These are phyloP conservation scores for Pachysandra terminalis DNA, from an alignment of 164 flowering plant genomes.

Conservation along the genomic window DNA sequence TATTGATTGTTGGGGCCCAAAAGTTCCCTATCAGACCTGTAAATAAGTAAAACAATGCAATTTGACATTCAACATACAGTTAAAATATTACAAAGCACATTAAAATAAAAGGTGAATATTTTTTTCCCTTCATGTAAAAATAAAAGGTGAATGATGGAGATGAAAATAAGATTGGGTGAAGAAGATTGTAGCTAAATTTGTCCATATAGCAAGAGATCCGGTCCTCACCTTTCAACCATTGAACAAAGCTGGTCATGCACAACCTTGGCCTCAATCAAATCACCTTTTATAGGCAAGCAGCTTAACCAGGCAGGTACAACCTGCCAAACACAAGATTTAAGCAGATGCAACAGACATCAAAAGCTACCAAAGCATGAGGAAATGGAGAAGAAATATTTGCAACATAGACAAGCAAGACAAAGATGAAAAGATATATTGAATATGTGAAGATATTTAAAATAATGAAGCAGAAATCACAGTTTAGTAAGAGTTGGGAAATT, in stretches of 20 bases:
- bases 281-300: conserved; percentile 89
- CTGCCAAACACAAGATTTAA: conserved; percentile 28
- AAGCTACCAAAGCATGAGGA: neutral
- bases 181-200: neutral
- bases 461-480: neutral
- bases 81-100: neutral
- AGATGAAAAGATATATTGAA: neutral
- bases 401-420: neutral
- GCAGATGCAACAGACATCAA: neutral
- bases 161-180: neutral
- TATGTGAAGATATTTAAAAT: neutral
- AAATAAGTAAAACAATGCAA: conserved; percentile 8
- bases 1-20: conserved; percentile 89
- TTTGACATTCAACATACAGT: neutral
- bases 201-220: neutral
- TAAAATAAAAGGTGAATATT: neutral
- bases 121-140: too few species aligned
- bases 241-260: conserved; percentile 96
- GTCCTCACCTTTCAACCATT: conserved; percentile 83
- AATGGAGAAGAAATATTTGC: neutral
- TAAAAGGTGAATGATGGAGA: neutral
- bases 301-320: conserved; percentile 88
- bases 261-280: conserved; percentile 85
- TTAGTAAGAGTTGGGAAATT: neutral
- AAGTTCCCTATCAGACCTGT: conserved; percentile 89